A percentile compares a stretch with the other conserved stretches of the same genome.
These are phyloP conservation scores for Fusarium ramigenum DNA, from an alignment of 2,329 filamentous ascomycete genomes.

Conservation along the genomic window DNA sequence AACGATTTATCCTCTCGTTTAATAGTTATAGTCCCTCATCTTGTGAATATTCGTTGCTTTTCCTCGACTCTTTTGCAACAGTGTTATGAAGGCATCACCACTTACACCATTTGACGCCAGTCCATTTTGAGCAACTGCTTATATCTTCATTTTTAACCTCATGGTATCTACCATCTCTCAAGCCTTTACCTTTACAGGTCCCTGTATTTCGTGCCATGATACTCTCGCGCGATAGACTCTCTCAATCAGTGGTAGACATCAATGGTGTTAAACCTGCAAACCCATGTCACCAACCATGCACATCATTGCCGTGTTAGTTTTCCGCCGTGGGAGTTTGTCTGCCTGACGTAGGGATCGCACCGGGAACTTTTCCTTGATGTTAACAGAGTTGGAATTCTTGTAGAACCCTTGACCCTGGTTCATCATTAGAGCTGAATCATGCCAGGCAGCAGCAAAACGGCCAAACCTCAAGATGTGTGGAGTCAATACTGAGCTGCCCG, in stretches of 20 bases:
- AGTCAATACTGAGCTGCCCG: not conserved
- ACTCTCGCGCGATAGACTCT: not conserved
- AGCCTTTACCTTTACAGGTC: not conserved
- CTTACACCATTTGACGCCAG: not conserved
- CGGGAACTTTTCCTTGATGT: not conserved
- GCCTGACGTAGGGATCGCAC: not conserved
- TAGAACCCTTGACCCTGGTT: not conserved
- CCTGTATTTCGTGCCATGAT: constrained; percentile 6
- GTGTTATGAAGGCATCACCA: not conserved
- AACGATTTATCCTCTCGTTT: no score
- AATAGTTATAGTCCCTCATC: not conserved
- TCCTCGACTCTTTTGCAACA: no score
- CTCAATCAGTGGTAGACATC: not conserved
- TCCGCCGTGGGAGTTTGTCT: not conserved
- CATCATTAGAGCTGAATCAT: not conserved
- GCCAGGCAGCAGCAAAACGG: constrained; percentile 34
- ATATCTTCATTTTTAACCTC: not conserved
- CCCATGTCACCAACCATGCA: not conserved
- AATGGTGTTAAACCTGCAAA: not conserved
- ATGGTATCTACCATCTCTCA: not conserved
- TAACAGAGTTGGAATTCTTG: not conserved
- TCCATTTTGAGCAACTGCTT: not conserved
- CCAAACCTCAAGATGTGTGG: not conserved
- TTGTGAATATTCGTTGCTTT: not conserved
- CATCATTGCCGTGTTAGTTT: constrained; percentile 18